These are phyloP conservation scores for Fusarium sp. DNA, from an alignment of 2,329 filamentous ascomycete genomes.

Conservation along the genomic window DNA sequence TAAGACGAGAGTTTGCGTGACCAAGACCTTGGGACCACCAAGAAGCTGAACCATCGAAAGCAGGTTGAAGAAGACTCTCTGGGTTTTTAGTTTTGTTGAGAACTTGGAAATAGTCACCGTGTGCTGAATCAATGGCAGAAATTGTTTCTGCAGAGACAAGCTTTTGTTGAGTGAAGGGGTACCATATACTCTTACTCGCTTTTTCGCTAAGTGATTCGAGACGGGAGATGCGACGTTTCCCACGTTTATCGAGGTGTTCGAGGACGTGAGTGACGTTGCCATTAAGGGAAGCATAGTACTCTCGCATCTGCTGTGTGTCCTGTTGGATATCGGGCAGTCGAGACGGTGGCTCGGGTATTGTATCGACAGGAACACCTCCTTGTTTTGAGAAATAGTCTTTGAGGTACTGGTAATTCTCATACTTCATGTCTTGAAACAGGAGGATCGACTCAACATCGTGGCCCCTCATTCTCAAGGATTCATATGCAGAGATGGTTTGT, in stretches of 20 bases:
- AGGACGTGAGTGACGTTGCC: constrained; percentile 61
- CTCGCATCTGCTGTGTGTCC: constrained; percentile 68
- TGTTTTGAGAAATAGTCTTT: constrained; percentile 73
- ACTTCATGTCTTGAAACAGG: constrained; percentile 74
- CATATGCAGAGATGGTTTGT: constrained; percentile 82
- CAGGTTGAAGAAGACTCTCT: constrained; percentile 57
- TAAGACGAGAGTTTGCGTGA: constrained; percentile 78
- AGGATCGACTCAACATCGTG: constrained; percentile 80
- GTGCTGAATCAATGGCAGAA: constrained; percentile 81
- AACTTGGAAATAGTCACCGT: constrained; percentile 82
- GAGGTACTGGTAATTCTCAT: constrained; percentile 77
- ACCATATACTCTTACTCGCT: constrained; percentile 80
- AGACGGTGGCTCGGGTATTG: constrained; percentile 70
- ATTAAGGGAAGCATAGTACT: constrained; percentile 71
- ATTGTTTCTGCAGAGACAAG: constrained; percentile 72
- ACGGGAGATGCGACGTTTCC: constrained; percentile 66
- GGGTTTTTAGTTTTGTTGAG: constrained; percentile 20
- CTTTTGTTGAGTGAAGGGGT: constrained; percentile 87
- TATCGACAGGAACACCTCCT: constrained; percentile 67
- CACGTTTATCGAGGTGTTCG: constrained; percentile 63
- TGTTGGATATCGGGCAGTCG: constrained; percentile 54
- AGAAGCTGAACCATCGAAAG: constrained; percentile 86
- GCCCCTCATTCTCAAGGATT: constrained; percentile 81
- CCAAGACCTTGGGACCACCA: constrained; percentile 95
- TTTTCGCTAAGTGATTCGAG: constrained; percentile 71